Percentiles rank a stretch among this genome's conserved stretches.
Conservation (phyloP, 192 early-diverging fungal species). For the Helicostylum pulchrum region DNA sequence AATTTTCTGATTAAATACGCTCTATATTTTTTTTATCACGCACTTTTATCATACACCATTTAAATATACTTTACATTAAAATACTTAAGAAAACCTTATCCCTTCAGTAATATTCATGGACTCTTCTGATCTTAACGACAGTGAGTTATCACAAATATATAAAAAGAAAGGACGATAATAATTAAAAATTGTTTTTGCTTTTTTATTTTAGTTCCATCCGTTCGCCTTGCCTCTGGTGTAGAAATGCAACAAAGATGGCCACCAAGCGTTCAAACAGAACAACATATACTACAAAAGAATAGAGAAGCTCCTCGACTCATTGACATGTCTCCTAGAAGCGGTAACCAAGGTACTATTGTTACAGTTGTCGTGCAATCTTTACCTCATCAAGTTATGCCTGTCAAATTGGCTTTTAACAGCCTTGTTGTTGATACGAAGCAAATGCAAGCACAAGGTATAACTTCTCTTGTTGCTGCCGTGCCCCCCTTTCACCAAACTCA, state of each 20-base stretch:
- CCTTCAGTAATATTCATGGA: background rate
- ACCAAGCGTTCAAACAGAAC: background rate
- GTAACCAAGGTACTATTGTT: slow-evolving; percentile 20
- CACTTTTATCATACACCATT: background rate
- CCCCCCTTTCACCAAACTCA: slow-evolving; percentile 42
- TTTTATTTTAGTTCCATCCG: slow-evolving; percentile 13
- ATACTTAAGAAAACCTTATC: background rate
- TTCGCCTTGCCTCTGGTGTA: slow-evolving; percentile 25
- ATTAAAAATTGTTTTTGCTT: background rate
- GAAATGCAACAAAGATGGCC: slow-evolving; percentile 24
- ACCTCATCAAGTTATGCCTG: slow-evolving; percentile 4
- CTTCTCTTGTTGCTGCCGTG: slow-evolving; percentile 40
- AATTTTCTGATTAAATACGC: background rate
- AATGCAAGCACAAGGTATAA: slow-evolving; percentile 39
- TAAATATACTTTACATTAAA: background rate
- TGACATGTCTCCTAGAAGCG: slow-evolving; percentile 13
- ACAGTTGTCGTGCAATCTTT: slow-evolving; percentile 22
- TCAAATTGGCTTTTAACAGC: slow-evolving; percentile 46
- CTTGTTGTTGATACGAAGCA: slow-evolving; percentile 51
- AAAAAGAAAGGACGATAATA: background rate
- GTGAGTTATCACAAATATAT: background rate
- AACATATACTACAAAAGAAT: background rate
- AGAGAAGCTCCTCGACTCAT: slow-evolving; percentile 11
- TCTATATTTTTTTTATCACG: no score
- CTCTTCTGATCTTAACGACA: slow-evolving; percentile 1